Evolutionary conservation across 2,329 filamentous ascomycete genomes (phyloP).

Genomic region (Amesomyces nigricolor): DNA sequence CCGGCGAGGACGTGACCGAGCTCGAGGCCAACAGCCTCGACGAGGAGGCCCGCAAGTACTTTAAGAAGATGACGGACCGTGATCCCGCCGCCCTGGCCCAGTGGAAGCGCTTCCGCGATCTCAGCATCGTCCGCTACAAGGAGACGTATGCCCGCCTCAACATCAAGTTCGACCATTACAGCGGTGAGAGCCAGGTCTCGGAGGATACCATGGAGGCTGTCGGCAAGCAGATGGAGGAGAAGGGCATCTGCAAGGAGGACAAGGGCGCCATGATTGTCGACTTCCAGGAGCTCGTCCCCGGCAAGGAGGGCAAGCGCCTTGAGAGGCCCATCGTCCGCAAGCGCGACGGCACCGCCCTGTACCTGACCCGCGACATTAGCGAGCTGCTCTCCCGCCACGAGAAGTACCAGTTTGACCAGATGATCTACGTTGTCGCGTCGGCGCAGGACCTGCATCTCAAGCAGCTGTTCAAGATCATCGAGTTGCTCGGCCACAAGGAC

Average conservation of each 20-base stretch:
- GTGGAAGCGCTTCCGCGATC: slow-evolving; percentile 61
- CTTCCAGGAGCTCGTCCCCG: slow-evolving; percentile 61
- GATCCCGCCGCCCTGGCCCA: slow-evolving; percentile 54
- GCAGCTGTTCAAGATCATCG: slow-evolving; percentile 71
- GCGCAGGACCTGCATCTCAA: slow-evolving; percentile 68
- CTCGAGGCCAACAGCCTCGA: slow-evolving; percentile 56
- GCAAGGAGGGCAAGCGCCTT: slow-evolving; percentile 62
- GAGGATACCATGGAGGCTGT: slow-evolving; percentile 61
- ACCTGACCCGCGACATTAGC: slow-evolving; percentile 72
- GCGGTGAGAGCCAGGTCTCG: slow-evolving; percentile 68
- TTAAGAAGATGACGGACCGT: slow-evolving; percentile 65
- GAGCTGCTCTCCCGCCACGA: slow-evolving; percentile 62
- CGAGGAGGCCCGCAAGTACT: slow-evolving; percentile 68
- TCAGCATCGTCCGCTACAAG: slow-evolving; percentile 62
- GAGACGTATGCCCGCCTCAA: slow-evolving; percentile 65
- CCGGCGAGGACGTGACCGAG: slow-evolving; percentile 44
- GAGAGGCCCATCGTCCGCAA: slow-evolving; percentile 67
- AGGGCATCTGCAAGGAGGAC: slow-evolving; percentile 60
- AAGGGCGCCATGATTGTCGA: slow-evolving; percentile 69
- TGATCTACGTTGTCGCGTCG: slow-evolving; percentile 73
- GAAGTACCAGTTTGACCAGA: slow-evolving; percentile 65
- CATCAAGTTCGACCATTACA: slow-evolving; percentile 67
- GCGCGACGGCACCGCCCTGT: slow-evolving; percentile 68
- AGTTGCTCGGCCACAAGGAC: slow-evolving; percentile 64
- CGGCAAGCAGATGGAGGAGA: slow-evolving; percentile 57